These are phyloP conservation scores for Grammothele lineata DNA, from an alignment of 768 basidiomycete species.

Conservation along the genomic window DNA sequence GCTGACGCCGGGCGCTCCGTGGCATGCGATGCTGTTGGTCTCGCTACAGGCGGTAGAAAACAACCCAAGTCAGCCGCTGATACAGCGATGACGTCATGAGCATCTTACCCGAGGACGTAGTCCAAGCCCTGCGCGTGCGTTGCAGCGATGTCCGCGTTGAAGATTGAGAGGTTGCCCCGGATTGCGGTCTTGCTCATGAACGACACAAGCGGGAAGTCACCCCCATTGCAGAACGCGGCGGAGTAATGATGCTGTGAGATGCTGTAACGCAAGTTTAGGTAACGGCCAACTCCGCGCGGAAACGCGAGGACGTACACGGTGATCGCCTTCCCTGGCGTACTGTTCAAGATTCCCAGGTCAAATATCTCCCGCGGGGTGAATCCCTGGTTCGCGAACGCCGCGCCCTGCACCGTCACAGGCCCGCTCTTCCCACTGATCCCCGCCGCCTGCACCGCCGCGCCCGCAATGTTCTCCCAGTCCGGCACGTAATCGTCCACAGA, in stretches of 20 bases:
- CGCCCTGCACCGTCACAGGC: constrained; percentile 21
- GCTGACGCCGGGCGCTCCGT: constrained; percentile 50
- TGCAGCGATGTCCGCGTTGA: constrained; percentile 29
- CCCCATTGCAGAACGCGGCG: constrained; percentile 58
- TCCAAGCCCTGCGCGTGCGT: constrained; percentile 41
- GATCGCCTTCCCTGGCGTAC: constrained; percentile 45
- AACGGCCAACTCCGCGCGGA: neutral
- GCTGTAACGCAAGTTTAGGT: neutral
- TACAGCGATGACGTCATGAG: neutral
- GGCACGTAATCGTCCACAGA: constrained; percentile 26
- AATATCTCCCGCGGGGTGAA: constrained; percentile 65
- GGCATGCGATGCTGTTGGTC: constrained; percentile 35
- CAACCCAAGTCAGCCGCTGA: neutral
- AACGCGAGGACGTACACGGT: constrained; percentile 41
- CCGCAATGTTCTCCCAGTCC: constrained; percentile 25
- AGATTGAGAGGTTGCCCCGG: constrained; percentile 37
- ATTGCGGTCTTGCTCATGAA: constrained; percentile 62
- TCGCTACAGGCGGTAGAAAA: constrained; percentile 22
- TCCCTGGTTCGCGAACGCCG: constrained; percentile 24
- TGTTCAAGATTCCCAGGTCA: constrained; percentile 43
- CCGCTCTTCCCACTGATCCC: constrained; percentile 14
- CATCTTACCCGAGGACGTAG: constrained; percentile 53
- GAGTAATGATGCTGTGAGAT: constrained; percentile 50
- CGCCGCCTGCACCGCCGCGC: constrained; percentile 19
- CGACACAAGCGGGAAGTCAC: constrained; percentile 47